A percentile compares a stretch with the other conserved stretches of the same genome.
Evolutionary conservation across 441 rosid species (phyloP).

Genomic region (Syzygium syzygioides): DNA sequence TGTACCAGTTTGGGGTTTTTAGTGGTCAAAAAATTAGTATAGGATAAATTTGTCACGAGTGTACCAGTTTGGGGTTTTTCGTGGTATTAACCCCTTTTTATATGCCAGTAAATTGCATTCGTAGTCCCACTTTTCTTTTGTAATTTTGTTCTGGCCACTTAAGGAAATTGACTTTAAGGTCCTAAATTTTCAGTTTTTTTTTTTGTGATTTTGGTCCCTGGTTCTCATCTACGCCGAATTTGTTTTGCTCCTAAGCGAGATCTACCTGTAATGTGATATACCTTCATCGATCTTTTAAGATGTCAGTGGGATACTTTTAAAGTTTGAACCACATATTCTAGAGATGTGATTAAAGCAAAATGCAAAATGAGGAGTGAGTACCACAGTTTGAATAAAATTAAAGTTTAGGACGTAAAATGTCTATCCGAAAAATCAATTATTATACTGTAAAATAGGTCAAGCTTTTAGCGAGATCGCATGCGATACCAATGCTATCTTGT

Average conservation of each 20-base stretch:
- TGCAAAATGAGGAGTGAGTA: not conserved
- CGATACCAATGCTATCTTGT: not conserved
- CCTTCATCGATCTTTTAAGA: not conserved
- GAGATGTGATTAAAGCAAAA: not conserved
- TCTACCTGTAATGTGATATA: not conserved
- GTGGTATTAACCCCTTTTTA: not conserved
- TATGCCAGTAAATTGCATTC: not conserved
- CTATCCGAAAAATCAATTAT: not conserved
- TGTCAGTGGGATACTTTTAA: not conserved
- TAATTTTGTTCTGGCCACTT: not conserved
- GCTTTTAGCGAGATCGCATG: not conserved
- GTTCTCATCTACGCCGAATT: not conserved
- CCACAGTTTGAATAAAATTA: not conserved
- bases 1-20: too few relatives aligned
- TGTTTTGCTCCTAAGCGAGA: not conserved
- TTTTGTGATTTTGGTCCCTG: not conserved
- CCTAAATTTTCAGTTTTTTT: not conserved
- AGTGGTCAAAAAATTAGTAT: too few relatives aligned
- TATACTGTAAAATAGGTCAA: not conserved
- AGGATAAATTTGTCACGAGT: accelerated
- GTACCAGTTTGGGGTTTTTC: not conserved
- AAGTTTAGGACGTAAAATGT: not conserved
- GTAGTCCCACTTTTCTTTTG: not conserved
- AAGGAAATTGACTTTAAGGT: not conserved
- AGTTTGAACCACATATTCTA: not conserved